Conservation (phyloP, 2,329 filamentous ascomycete genomes). For the Fusarium bactridioides region DNA sequence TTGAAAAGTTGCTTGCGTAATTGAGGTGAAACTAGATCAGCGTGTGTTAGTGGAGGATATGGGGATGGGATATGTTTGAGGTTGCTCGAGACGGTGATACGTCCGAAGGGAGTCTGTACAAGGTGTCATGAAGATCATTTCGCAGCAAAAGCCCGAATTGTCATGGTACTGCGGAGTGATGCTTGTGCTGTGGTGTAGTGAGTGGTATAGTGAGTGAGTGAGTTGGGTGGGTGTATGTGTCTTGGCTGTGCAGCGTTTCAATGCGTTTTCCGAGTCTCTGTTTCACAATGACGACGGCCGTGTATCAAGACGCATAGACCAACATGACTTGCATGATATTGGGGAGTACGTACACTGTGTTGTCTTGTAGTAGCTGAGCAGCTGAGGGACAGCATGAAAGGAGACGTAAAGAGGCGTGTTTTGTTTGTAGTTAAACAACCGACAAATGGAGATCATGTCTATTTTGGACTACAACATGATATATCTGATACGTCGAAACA, state of each 20-base stretch:
- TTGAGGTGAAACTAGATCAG: slow-evolving; percentile 24
- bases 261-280: slow-evolving; percentile 23
- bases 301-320: background rate
- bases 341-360: background rate
- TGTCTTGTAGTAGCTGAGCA: background rate
- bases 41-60: background rate
- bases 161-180: slow-evolving; percentile 7
- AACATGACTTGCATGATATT: slow-evolving; percentile 12
- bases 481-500: background rate
- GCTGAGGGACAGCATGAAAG: background rate
- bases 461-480: background rate
- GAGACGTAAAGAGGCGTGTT: background rate
- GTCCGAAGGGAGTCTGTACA: slow-evolving; percentile 11
- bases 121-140: slow-evolving; percentile 19
- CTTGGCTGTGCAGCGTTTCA: slow-evolving; percentile 8
- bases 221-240: slow-evolving; percentile 10
- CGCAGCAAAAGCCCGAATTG: slow-evolving; percentile 30
- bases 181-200: background rate
- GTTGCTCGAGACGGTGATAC: slow-evolving; percentile 21
- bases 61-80: slow-evolving; percentile 18
- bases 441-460: background rate
- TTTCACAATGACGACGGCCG: slow-evolving; percentile 23
- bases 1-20: background rate
- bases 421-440: background rate
- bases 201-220: background rate